Evolutionary conservation across 2,329 filamentous ascomycete species (phyloP).

Genomic region (Bisporella sp.): DNA sequence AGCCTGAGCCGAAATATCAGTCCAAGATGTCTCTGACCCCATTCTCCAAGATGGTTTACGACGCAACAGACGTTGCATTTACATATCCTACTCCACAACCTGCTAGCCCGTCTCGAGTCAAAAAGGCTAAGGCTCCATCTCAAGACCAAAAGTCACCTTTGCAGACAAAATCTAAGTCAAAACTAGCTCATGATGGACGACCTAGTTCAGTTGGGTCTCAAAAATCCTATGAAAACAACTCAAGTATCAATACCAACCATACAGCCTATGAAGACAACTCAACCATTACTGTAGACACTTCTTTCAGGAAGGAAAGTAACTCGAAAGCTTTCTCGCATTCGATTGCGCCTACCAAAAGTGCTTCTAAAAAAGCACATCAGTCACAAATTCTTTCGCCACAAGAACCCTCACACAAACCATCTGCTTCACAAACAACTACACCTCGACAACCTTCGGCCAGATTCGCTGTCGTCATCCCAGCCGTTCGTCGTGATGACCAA

Average conservation of each 20-base stretch:
- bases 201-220: neutral
- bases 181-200: neutral
- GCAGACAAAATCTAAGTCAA: constrained; percentile 6
- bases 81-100: constrained; percentile 17
- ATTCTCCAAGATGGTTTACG: constrained; percentile 26
- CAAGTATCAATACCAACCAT: too few relatives aligned
- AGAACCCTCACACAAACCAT: too few relatives aligned
- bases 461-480: constrained; percentile 21
- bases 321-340: too few relatives aligned
- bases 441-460: constrained; percentile 27
- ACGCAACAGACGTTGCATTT: constrained; percentile 23
- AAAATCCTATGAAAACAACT: too few relatives aligned
- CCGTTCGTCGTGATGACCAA: constrained; percentile 18
- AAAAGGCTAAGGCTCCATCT: constrained; percentile 2
- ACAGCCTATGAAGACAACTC: constrained; percentile 12
- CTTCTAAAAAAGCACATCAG: too few relatives aligned
- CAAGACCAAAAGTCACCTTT: constrained; percentile 13
- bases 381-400: too few relatives aligned
- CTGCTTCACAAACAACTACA: constrained; percentile 25
- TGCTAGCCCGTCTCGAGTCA: constrained; percentile 8
- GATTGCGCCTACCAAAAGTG: too few relatives aligned
- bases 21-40: constrained; percentile 20
- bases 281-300: neutral
- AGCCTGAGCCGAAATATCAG: constrained; percentile 2
- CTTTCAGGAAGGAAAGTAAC: too few relatives aligned